A percentile compares a stretch with the other conserved stretches of the same genome.
phyloP scores from a whole-genome alignment of 1,284 basidiomycete genomes.

The Tilletia horrida region DNA sequence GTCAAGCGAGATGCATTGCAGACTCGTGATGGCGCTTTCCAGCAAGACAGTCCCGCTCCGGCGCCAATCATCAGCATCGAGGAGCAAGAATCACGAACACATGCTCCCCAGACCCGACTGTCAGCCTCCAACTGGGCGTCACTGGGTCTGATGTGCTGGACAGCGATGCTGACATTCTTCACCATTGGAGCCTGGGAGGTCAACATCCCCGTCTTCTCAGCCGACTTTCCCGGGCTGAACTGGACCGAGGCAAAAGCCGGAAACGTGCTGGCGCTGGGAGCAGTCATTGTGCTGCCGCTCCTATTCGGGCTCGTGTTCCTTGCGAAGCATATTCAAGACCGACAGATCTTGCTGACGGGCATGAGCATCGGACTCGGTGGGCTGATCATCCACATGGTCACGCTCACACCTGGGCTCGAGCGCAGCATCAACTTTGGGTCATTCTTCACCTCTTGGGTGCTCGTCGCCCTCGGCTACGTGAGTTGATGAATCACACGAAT shows the following conservation, averaged over 20 bases:
- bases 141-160: constrained; percentile 38
- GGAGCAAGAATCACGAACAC: not conserved
- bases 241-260: constrained; percentile 38
- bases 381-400: constrained; percentile 34
- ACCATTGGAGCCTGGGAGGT: constrained; percentile 37
- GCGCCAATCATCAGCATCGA: not conserved
- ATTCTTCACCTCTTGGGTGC: constrained; percentile 36
- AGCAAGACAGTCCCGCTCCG: not conserved
- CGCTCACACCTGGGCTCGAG: constrained; percentile 25
- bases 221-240: constrained; percentile 23
- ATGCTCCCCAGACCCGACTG: not conserved
- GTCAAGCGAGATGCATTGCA: too few relatives aligned
- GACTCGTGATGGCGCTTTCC: too few relatives aligned
- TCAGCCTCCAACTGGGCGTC: constrained; percentile 26
- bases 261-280: constrained; percentile 35
- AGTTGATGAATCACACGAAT: too few relatives aligned
- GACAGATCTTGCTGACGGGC: constrained; percentile 30
- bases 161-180: constrained; percentile 37
- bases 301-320: constrained; percentile 34
- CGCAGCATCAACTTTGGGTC: constrained; percentile 30
- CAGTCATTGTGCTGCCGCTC: constrained; percentile 32
- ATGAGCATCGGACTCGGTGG: constrained; percentile 31
- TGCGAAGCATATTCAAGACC: constrained; percentile 31
- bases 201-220: constrained; percentile 36
- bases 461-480: constrained; percentile 28